A percentile compares a stretch with the other conserved stretches of the same genome.
phyloP scores from a whole-genome alignment of 2,329 filamentous ascomycete genomes.

The Tolypocladium paradoxum region DNA sequence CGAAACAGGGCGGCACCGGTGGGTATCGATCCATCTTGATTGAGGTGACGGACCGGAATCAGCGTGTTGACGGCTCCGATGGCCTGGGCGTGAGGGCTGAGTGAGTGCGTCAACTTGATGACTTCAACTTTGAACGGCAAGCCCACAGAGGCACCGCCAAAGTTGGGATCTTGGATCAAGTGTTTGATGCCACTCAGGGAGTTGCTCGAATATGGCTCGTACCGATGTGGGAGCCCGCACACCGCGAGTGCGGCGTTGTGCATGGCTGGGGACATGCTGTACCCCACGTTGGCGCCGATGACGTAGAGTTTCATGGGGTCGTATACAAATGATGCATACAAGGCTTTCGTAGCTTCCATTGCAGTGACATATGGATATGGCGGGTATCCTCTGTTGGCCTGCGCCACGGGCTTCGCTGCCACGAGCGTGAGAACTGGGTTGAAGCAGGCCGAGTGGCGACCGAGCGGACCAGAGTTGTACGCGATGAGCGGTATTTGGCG shows the following conservation, averaged over 20 bases:
- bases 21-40: slow-evolving; percentile 45
- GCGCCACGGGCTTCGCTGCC: slow-evolving; percentile 27
- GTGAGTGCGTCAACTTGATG: slow-evolving; percentile 55
- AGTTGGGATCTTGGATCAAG: slow-evolving; percentile 53
- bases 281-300: slow-evolving; percentile 60
- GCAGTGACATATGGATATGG: slow-evolving; percentile 39
- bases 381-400: slow-evolving; percentile 11
- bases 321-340: slow-evolving; percentile 56
- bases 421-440: slow-evolving; percentile 55
- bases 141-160: slow-evolving; percentile 62
- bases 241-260: slow-evolving; percentile 58
- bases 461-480: slow-evolving; percentile 54
- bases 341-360: slow-evolving; percentile 49
- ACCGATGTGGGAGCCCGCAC: slow-evolving; percentile 59
- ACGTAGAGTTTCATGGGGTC: slow-evolving; percentile 65
- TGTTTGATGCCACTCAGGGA: slow-evolving; percentile 53
- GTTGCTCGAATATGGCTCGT: slow-evolving; percentile 51
- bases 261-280: slow-evolving; percentile 69
- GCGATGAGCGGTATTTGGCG: slow-evolving; percentile 44
- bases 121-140: slow-evolving; percentile 68
- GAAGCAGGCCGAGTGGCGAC: slow-evolving; percentile 54
- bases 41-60: slow-evolving; percentile 54
- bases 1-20: slow-evolving; percentile 40
- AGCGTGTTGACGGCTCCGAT: slow-evolving; percentile 71
- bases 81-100: slow-evolving; percentile 61